phyloP scores from a whole-genome alignment of 179 eudicot species.

The Beta lomatogona region DNA sequence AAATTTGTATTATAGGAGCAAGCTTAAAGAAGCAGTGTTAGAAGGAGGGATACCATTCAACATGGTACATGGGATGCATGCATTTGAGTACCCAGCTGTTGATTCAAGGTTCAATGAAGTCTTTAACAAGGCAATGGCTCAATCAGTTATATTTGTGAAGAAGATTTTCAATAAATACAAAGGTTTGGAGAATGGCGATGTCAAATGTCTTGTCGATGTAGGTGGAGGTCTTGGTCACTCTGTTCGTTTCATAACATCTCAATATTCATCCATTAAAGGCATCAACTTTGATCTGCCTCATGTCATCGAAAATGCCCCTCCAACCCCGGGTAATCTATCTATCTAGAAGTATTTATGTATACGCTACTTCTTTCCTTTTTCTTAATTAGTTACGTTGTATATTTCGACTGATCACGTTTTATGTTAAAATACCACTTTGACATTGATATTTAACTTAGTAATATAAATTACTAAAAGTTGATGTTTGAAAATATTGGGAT shows the following conservation, averaged over 20 bases:
- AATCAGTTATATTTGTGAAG: conserved; percentile 24
- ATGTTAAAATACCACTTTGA: too few species aligned
- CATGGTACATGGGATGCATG: conserved; percentile 37
- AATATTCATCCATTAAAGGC: conserved; percentile 41
- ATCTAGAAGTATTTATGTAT: not conserved
- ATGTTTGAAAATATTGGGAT: too few species aligned
- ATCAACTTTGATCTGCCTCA: conserved; percentile 48
- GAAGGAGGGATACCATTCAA: conserved; percentile 45
- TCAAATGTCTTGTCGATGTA: conserved; percentile 42
- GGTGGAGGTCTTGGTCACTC: conserved; percentile 52
- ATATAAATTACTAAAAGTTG: too few species aligned
- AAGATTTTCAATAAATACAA: conserved; percentile 39
- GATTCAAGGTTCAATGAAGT: conserved; percentile 31
- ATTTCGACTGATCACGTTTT: too few species aligned
- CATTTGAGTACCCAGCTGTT: conserved; percentile 31
- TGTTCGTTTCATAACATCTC: conserved; percentile 34
- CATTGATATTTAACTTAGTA: too few species aligned
- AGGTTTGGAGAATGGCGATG: conserved; percentile 38
- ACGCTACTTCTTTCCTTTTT: too few species aligned
- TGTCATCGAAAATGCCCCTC: conserved; percentile 40
- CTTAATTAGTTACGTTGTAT: too few species aligned
- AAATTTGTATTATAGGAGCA: conserved; percentile 22
- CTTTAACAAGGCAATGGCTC: conserved; percentile 42
- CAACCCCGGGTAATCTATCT: conserved; percentile 33
- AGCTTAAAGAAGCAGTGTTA: conserved; percentile 36